Evolutionary conservation across 352 stramenopile species (phyloP).

Genomic region (Phytophthora lateralis): DNA sequence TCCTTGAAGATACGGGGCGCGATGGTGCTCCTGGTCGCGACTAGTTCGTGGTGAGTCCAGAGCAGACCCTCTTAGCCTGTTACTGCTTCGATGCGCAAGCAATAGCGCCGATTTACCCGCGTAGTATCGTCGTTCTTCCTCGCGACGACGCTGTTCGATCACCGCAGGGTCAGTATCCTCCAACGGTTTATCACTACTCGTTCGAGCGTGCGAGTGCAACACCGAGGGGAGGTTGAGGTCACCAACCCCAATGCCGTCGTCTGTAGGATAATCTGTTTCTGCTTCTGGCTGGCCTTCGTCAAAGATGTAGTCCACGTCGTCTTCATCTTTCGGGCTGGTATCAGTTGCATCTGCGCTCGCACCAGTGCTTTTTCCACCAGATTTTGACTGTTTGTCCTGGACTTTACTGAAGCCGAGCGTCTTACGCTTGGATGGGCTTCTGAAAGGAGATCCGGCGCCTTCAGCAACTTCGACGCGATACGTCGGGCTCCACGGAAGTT

Average conservation of each 20-base stretch:
- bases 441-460: conserved; percentile 41
- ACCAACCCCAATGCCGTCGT: conserved; percentile 73
- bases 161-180: conserved; percentile 52
- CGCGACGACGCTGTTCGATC: conserved; percentile 44
- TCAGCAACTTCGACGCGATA: conserved; percentile 37
- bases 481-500: conserved; percentile 72
- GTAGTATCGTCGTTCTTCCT: conserved; percentile 59
- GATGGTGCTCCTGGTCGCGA: conserved; percentile 28
- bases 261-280: conserved; percentile 16
- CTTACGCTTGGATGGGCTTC: conserved; percentile 41
- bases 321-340: conserved; percentile 7
- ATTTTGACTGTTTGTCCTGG: conserved; percentile 1
- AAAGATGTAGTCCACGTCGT: conserved; percentile 15
- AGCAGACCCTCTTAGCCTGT: not conserved
- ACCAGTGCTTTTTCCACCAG: not conserved
- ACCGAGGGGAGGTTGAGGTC: conserved; percentile 38
- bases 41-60: conserved; percentile 14
- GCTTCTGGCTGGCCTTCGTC: conserved; percentile 26
- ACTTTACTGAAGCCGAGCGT: not conserved
- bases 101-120: conserved; percentile 56
- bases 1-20: conserved; percentile 53
- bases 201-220: conserved; percentile 28
- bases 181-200: conserved; percentile 7
- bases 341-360: not conserved
- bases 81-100: conserved; percentile 12